These are phyloP conservation scores for Penicillium silybi DNA, from an alignment of 495 filamentous ascomycete genomes.

Conservation along the genomic window DNA sequence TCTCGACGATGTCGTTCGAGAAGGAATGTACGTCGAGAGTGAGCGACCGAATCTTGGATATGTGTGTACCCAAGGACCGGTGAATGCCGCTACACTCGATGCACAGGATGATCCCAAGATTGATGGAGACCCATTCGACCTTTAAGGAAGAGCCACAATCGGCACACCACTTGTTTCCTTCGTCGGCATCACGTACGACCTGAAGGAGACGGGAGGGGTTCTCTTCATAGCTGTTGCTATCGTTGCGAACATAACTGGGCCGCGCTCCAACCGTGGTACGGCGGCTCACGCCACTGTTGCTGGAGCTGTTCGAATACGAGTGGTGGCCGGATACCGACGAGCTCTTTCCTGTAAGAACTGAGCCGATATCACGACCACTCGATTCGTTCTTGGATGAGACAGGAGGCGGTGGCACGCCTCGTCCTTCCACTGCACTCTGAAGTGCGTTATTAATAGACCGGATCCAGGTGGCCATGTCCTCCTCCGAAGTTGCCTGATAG, in stretches of 20 bases:
- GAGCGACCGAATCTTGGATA: slow-evolving; percentile 93
- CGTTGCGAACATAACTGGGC: slow-evolving; percentile 65
- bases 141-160: slow-evolving; percentile 90
- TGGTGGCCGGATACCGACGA: slow-evolving; percentile 63
- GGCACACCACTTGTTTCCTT: slow-evolving; percentile 91
- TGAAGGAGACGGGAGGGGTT: slow-evolving; percentile 82
- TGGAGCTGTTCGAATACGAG: slow-evolving; percentile 48
- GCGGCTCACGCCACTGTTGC: slow-evolving; percentile 59
- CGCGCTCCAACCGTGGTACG: slow-evolving; percentile 88
- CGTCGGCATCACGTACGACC: slow-evolving; percentile 81
- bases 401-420: slow-evolving; percentile 47
- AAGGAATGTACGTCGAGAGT: slow-evolving; percentile 94
- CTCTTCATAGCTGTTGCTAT: slow-evolving; percentile 69
- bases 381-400: slow-evolving; percentile 47
- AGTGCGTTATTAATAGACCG: slow-evolving; percentile 94
- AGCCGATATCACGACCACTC: slow-evolving; percentile 77
- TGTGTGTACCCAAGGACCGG: slow-evolving; percentile 92
- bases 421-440: slow-evolving; percentile 89
- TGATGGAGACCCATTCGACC: slow-evolving; percentile 98
- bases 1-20: slow-evolving; percentile 90
- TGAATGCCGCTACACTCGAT: slow-evolving; percentile 99
- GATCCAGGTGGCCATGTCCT: slow-evolving; percentile 98
- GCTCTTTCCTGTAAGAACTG: slow-evolving; percentile 90
- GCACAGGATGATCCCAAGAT: slow-evolving; percentile 91
- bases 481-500: slow-evolving; percentile 95